Evolutionary conservation across 106 monocot genomes (phyloP), one percentile per base, ranked within the genome.

Genomic region (Platanthera zijinensis): DNA sequence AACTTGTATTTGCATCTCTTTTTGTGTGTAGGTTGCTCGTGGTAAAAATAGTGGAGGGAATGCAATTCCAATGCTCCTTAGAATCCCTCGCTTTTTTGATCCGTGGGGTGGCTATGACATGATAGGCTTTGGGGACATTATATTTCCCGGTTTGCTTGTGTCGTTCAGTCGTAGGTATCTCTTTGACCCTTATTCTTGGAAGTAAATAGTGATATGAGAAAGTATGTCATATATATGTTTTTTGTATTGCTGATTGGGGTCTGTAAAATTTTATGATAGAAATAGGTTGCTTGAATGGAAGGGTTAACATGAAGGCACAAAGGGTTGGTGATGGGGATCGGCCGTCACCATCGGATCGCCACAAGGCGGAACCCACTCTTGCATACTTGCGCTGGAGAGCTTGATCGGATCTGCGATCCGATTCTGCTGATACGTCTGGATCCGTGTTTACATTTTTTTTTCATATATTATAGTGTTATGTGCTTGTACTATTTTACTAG

Each of bases 51-150:
- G 76, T 77, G 89, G 89, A 14, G 93, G 86, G 62, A 84, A 82
- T 53, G 49, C 85, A 57, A 91, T 95, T 75, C 94, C 94, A 1
- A 95, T 95, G 94, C 82, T 95, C 74, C 78, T 95, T 25, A 89
- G 77, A 74, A 80, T 95, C 14, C 94, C 94, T 69, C 87, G 85
- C 57, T 73, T 88, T 83, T 82, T 84, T 50, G 79, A 79, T 73
- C 79, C 72, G 15, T 79, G 79, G 79, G 79, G 79, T 79, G 79
- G 79, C 14, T 62, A 59, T 61, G 52, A 72, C 30, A 79, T 79
- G 61, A 62, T 79, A 48, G 79, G 79, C 25, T 79, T 79, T 73
- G 79, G 79, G 51, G 79, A 79, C 69, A 73, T 79, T 17, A 73
- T 79, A 49, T 61, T 79, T 32, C 79, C 79, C 51, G 79, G 79